phyloP scores from a whole-genome alignment of 148 eudicot species.

The Agrostemma githago region DNA sequence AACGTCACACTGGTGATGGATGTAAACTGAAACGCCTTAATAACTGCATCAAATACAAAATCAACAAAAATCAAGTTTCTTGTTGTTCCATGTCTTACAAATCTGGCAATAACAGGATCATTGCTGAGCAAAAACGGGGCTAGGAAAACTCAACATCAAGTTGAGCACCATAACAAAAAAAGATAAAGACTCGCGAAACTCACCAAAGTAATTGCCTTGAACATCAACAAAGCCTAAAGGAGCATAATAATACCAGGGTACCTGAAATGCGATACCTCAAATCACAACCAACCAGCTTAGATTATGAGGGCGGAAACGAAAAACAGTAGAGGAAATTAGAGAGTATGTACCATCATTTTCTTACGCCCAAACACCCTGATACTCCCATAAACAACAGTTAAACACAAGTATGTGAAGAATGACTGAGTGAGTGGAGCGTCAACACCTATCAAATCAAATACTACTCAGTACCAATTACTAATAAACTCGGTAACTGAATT shows the following conservation, averaged over 20 bases:
- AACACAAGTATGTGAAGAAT: slow-evolving; percentile 54
- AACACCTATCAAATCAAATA: slow-evolving; percentile 40
- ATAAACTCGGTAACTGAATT: background rate
- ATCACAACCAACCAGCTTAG: background rate
- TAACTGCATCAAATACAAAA: slow-evolving; percentile 44
- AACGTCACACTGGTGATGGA: slow-evolving; percentile 86
- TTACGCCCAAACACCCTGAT: slow-evolving; percentile 61
- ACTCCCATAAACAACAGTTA: slow-evolving; percentile 70
- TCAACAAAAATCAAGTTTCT: background rate
- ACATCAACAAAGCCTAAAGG: slow-evolving; percentile 73
- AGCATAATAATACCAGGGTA: slow-evolving; percentile 84
- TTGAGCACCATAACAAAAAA: background rate
- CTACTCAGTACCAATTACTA: background rate
- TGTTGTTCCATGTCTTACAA: background rate
- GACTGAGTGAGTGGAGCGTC: slow-evolving; percentile 73
- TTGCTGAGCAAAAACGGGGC: background rate
- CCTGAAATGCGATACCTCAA: slow-evolving; percentile 39
- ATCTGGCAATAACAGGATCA: background rate
- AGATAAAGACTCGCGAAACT: slow-evolving; percentile 15
- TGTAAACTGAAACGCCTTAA: slow-evolving; percentile 70
- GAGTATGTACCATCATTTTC: slow-evolving; percentile 44
- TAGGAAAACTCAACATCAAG: background rate
- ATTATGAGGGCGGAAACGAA: no score
- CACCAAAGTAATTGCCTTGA: slow-evolving; percentile 85
- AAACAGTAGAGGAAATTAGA: background rate